Base-by-base conservation (phyloP, 768 basidiomycete genomes). In the Boletus barrowsii region DNA sequence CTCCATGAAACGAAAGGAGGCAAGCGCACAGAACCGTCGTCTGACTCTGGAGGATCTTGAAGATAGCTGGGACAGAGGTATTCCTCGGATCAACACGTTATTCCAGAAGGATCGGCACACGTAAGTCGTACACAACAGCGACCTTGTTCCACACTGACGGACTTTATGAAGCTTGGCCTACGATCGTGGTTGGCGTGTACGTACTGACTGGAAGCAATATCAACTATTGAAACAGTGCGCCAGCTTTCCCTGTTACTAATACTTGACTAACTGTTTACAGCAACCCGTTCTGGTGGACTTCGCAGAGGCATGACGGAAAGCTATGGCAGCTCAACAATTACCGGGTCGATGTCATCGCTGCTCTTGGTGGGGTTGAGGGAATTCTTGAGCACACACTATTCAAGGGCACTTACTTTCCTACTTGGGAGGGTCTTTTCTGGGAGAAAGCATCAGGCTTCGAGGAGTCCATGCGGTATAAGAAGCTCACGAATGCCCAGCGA, bases 241-340 rank as follows among this genome's bases (percentile, higher is more conserved):
- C 2, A 8, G 47, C 26, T 40, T 20, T 18, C 53, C 49, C 40
- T 35, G 18, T 32, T 18, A 9, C 7, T 26, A 9, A 33, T 43
- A 53, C 10, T 41, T 10, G 17, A 40, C 53, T 72, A 9, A 68
- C 41, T 42, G n/a, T 32, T 20, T 53, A 5, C 59, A 91, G 88
- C 68, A 97, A 97, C 66, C 97, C 96, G 1, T 98, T 98, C 84
- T 94, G 92, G 92, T 99, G 97, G 97, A 98, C 96, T 9, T 93
- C 90, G 9, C 95, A 98, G 68, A 84, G 97, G 7, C 96, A 97
- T 58, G 93, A 96, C 61, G 93, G 92, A 45, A 97, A 98, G 69
- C 76, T 98, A 5, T 97, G 94, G 93, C 91, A 97, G 62, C 75
- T 99, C 51, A 98, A 98, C 76, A 95, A 95, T 72, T 99, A 98